Percentiles rank a stretch among this genome's conserved stretches.
Evolutionary conservation across 345 rosid species (phyloP).

Genomic region (Populus alba): DNA sequence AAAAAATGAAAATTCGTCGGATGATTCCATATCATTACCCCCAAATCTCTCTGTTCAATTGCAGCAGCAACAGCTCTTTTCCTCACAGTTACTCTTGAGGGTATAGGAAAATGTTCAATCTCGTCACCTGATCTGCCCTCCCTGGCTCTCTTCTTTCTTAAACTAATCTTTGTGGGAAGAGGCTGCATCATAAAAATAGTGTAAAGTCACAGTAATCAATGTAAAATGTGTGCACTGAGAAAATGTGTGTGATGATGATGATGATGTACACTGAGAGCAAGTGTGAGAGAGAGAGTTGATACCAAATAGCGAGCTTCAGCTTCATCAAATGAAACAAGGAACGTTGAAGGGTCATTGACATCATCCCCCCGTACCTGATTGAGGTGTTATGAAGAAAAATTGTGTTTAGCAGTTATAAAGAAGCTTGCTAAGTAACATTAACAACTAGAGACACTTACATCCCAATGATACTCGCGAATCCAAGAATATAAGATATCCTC

Average conservation of each 20-base stretch:
- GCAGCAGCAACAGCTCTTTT: constrained; percentile 51
- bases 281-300: constrained; percentile 12
- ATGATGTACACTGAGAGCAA: too few relatives aligned
- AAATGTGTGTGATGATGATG: not conserved
- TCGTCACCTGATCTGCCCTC: constrained; percentile 88
- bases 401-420: constrained; percentile 6
- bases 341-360: constrained; percentile 67
- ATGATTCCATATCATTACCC: constrained; percentile 43
- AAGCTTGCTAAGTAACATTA: not conserved
- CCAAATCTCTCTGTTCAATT: constrained; percentile 62
- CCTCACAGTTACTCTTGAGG: constrained; percentile 76
- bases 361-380: constrained; percentile 68
- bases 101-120: constrained; percentile 79
- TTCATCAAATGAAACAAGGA: constrained; percentile 77
- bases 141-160: constrained; percentile 77
- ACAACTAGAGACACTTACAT: constrained; percentile 50
- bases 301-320: constrained; percentile 80
- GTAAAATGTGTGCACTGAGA: not conserved
- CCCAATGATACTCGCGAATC: constrained; percentile 93
- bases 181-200: constrained; percentile 49
- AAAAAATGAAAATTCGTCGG: not conserved
- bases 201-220: constrained; percentile 6
- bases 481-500: constrained; percentile 83
- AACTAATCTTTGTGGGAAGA: constrained; percentile 74
- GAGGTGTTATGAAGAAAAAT: constrained; percentile 10